These are phyloP conservation scores for Aphanomyces invadans DNA, from an alignment of 352 stramenopile species.

Conservation along the genomic window DNA sequence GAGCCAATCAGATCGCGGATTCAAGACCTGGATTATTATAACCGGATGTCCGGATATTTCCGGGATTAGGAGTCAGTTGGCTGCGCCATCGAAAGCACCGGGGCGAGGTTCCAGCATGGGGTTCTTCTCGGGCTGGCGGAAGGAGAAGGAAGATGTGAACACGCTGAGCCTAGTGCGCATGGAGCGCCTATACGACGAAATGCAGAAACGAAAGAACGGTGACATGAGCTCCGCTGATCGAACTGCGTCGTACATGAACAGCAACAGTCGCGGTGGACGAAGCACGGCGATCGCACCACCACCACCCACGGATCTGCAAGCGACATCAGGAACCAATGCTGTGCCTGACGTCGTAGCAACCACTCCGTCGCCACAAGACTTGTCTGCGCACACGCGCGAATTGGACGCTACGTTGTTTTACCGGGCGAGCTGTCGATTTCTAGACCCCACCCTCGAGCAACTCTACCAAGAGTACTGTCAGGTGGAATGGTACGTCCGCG, in stretches of 20 bases:
- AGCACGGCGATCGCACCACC: background rate
- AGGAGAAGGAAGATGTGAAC: conserved; percentile 21
- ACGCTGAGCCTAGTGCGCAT: conserved; percentile 12
- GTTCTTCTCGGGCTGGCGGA: conserved; percentile 18
- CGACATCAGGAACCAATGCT: background rate
- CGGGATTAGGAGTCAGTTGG: background rate
- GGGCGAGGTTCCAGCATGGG: too few species aligned
- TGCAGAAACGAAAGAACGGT: conserved; percentile 21
- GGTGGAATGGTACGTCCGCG: conserved; percentile 70
- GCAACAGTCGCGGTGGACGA: background rate
- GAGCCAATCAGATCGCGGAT: background rate
- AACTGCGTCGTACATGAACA: background rate
- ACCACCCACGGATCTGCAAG: background rate
- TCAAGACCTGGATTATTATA: too few species aligned
- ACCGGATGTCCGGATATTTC: conserved; percentile 3
- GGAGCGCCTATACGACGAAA: conserved; percentile 10
- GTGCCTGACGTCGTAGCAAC: too few species aligned
- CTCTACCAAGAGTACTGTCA: conserved; percentile 82
- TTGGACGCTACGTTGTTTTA: conserved; percentile 23
- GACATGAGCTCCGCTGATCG: background rate
- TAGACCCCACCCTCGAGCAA: conserved; percentile 60
- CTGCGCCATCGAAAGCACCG: too few species aligned
- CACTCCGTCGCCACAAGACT: background rate
- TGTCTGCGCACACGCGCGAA: background rate
- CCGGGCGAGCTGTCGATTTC: conserved; percentile 36